Evolutionary conservation across 305 asterid genomes (phyloP), one percentile per base, ranked within the genome.

Genomic region (Ilex paraguariensis): DNA sequence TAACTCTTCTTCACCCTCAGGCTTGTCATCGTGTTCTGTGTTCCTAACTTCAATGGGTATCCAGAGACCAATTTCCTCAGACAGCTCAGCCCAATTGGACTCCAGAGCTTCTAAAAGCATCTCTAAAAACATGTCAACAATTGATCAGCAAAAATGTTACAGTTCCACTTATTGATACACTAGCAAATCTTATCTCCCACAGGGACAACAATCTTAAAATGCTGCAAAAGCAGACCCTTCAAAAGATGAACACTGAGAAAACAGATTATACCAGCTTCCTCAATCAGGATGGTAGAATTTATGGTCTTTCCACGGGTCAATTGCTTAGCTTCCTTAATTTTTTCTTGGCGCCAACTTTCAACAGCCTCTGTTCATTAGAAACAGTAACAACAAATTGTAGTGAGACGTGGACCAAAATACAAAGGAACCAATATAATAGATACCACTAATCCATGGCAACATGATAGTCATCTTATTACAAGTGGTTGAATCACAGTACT

Each of bases 1-100:
- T 45, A 78, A 69, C n/a, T 88, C 95, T 32, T 77, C 96, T 71
- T 74, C 90, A 39, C 86, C 96, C 65, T 84, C 90, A 8, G 95
- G 95, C 66, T 83, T 90, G 79, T 93, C 96, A 31, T 90, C 78
- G 53, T 86, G 96, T 57, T 79, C 95, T 69, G 50, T 79, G 76
- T 88, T 76, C 46, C 77, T 66, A 62, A 84, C 60, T 75, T 81
- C 68, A 65, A 73, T 72, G 2, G 97, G 99, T 70, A 90, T 71
- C 97, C 95, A 94, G 57, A 94, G 81, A 73, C 96, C 99, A 39
- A 88, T 82, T 61, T 76, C 85, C 67, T 90, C 96, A 11, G 79
- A 65, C 7, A 90, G 60, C 60, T 77, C 78, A 5, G 73, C 56
- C 99, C 99, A 93, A 69, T 77, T 75, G 31, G 86, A 70, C 54